A percentile compares a stretch with the other conserved stretches of the same genome.
Evolutionary conservation across 2,329 filamentous ascomycete species (phyloP).

Genomic region (Ampelomyces quisqualis): DNA sequence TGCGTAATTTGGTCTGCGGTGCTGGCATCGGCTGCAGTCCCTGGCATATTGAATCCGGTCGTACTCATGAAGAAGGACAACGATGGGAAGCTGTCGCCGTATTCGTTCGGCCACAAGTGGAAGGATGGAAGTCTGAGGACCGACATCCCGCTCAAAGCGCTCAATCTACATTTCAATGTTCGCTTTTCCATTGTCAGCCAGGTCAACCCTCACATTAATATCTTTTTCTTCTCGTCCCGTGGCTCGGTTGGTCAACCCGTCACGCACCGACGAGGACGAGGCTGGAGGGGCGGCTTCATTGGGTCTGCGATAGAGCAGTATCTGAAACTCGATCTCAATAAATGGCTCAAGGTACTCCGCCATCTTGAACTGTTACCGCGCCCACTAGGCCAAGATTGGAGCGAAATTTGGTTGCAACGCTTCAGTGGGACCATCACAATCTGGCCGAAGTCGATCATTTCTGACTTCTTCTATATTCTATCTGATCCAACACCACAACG

Average conservation of each 20-base stretch:
- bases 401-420: slow-evolving; percentile 90
- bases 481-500: slow-evolving; percentile 75
- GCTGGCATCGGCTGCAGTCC: slow-evolving; percentile 89
- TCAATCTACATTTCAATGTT: slow-evolving; percentile 97
- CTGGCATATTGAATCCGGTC: slow-evolving; percentile 91
- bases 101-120: slow-evolving; percentile 98
- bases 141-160: slow-evolving; percentile 89
- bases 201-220: slow-evolving; percentile 96
- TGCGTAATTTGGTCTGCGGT: slow-evolving; percentile 99
- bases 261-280: slow-evolving; percentile 86
- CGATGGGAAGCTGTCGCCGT: slow-evolving; percentile 77
- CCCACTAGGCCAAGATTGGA: slow-evolving; percentile 93
- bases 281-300: slow-evolving; percentile 94
- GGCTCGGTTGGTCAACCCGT: slow-evolving; percentile 91
- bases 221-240: slow-evolving; percentile 97
- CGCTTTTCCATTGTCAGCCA: slow-evolving; percentile 88
- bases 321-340: slow-evolving; percentile 92
- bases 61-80: slow-evolving; percentile 86
- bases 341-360: slow-evolving; percentile 93
- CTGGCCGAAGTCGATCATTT: slow-evolving; percentile 79
- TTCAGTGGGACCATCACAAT: slow-evolving; percentile 95
- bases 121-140: slow-evolving; percentile 94
- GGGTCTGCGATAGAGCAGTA: slow-evolving; percentile 92
- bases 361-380: slow-evolving; percentile 90
- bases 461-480: slow-evolving; percentile 84